Base-by-base conservation (phyloP, 495 filamentous ascomycete genomes). In the Aspergillus panamensis region DNA sequence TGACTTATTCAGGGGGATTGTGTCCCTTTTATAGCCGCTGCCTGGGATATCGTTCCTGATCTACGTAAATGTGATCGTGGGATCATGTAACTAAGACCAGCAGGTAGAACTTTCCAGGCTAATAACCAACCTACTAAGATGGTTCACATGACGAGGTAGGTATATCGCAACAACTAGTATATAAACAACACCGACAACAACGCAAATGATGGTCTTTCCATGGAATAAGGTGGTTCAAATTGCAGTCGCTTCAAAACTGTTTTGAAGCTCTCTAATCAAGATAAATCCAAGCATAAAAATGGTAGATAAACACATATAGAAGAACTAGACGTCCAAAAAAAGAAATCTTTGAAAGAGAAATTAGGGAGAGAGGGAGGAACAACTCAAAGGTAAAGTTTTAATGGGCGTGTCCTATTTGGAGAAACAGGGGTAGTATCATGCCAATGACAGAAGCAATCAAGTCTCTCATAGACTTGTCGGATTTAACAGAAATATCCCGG, bases 331-430 rank as follows among this genome's bases (percentile, higher is more conserved):
- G 33, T n/a, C n/a, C 3, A 3, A 13, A 35, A 35, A 35, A 35
- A 35, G 33, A 35, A 35, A 35, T 1, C 8, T 8, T 12, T 17
- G 17, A 45, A 12, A 21, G 19, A 19, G 42, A 20, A 45, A 20
- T 45, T 20, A 10, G 8, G 9, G 17, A 45, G 3, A 45, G 17
- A 20, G 20, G 19, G 5, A 20, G 9, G n/a, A 20, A 20, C 9
- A 16, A n/a, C n/a, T n/a, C n/a, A 16, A 45, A 5, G 10, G 42
- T 7, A 45, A 20, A 45, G n/a, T 6, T 17, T 84, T 60, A 90
- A 73, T 92, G 89, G 58, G 89, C 88, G 77, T 97, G 92, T 8
- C 94, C 93, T 57, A 96, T 83, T 72, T 96, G 92, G 43, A 94
- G 87, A 54, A 96, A 79, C 51, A 97, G 76, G 21, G 94, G 94